Percentiles rank a stretch among this genome's conserved stretches.
Conservation (phyloP, 306 rosid species). For the Lagenaria siceraria region DNA sequence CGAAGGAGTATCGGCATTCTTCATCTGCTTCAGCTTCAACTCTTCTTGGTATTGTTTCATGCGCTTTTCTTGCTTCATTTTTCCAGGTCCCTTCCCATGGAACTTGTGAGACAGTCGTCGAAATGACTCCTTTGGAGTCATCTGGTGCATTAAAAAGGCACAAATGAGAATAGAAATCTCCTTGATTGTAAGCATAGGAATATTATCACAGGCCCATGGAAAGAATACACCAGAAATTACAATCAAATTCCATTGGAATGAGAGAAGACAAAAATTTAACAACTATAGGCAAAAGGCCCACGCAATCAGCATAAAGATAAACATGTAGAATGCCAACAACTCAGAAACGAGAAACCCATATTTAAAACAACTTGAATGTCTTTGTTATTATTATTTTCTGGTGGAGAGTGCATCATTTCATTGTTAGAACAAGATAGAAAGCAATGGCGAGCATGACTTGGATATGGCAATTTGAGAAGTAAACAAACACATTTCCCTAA, state of each 20-base stretch:
- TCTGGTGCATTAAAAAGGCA: slow-evolving; percentile 31
- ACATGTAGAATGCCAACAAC: not conserved
- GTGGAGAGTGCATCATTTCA: too few relatives aligned
- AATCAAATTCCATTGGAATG: not conserved
- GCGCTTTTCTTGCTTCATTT: slow-evolving; percentile 97
- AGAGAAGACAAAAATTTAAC: not conserved
- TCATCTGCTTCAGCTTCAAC: slow-evolving; percentile 82
- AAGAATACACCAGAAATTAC: not conserved
- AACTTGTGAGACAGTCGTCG: slow-evolving; percentile 66
- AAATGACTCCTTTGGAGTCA: slow-evolving; percentile 95
- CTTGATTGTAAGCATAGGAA: not conserved
- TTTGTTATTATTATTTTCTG: not conserved
- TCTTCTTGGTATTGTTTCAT: slow-evolving; percentile 80
- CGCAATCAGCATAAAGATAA: not conserved
- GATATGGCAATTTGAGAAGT: not conserved
- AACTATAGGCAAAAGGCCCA: not conserved
- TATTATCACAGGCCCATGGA: not conserved
- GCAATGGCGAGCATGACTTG: not conserved
- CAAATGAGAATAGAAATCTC: not conserved
- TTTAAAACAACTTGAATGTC: not conserved
- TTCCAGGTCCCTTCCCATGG: slow-evolving; percentile 93
- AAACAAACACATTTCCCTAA: not conserved
- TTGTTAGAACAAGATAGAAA: not conserved
- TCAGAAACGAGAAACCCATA: not conserved
- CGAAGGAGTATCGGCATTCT: slow-evolving; percentile 84